phyloP scores from a whole-genome alignment of 306 rosid genomes.

The Calophaca sinica region DNA sequence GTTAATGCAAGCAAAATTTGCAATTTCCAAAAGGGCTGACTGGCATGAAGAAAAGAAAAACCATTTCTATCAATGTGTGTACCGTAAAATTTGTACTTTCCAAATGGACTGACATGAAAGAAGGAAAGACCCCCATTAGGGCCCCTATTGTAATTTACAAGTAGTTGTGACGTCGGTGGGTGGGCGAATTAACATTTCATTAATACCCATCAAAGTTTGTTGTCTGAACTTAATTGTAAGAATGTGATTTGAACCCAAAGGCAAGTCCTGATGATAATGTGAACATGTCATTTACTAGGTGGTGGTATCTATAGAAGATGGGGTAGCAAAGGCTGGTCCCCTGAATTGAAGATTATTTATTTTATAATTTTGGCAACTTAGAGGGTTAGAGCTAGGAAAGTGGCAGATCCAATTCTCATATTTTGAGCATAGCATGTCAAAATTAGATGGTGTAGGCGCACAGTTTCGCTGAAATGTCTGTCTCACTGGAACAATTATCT shows the following conservation, averaged over 20 bases:
- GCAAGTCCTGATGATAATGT: constrained; percentile 20
- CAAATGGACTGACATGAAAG: constrained; percentile 43
- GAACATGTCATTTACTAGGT: constrained; percentile 38
- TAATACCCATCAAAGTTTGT: constrained; percentile 46
- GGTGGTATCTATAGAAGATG: constrained; percentile 29
- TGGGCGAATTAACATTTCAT: constrained; percentile 46
- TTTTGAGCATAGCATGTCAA: constrained; percentile 42
- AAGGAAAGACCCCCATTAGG: constrained; percentile 34
- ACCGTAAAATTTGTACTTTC: constrained; percentile 48
- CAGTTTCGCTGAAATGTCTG: constrained; percentile 38
- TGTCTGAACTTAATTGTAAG: constrained; percentile 51
- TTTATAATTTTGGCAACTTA: constrained; percentile 39
- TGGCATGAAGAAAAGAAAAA: constrained; percentile 31
- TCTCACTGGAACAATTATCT: constrained; percentile 34
- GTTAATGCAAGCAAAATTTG: constrained; percentile 2
- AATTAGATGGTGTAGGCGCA: constrained; percentile 25
- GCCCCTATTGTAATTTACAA: constrained; percentile 11
- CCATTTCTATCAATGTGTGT: constrained; percentile 28
- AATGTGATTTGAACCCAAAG: constrained; percentile 43
- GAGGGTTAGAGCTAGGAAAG: constrained; percentile 32
- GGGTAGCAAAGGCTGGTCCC: constrained; percentile 44
- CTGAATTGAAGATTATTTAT: constrained; percentile 23
- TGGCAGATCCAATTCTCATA: constrained; percentile 27
- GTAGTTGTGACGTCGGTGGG: constrained; percentile 36
- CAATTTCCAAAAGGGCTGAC: constrained; percentile 10